These are phyloP conservation scores for Rhodosporidiobolus sp. DNA, from an alignment of 768 basidiomycete species.

Conservation along the genomic window DNA sequence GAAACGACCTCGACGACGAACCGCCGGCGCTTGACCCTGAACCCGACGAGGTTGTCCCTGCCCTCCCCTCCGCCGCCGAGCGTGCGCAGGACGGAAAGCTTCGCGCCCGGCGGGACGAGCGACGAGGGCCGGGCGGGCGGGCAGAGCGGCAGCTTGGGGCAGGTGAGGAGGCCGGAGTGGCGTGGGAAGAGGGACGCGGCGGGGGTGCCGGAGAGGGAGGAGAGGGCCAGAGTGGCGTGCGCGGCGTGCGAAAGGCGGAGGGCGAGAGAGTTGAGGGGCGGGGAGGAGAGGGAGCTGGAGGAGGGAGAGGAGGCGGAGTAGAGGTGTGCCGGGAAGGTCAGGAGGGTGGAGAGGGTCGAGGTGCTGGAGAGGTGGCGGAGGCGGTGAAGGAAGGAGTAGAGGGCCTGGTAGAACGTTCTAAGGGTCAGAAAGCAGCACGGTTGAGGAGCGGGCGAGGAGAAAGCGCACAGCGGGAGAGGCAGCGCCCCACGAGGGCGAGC, in stretches of 20 bases:
- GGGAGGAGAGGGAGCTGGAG: slow-evolving; percentile 21
- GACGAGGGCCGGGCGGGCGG: slow-evolving; percentile 57
- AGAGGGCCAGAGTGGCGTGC: slow-evolving; percentile 37
- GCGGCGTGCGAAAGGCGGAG: slow-evolving; percentile 34
- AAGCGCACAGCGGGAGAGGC: slow-evolving; percentile 39
- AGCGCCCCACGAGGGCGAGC: slow-evolving; percentile 47
- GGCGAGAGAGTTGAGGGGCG: slow-evolving; percentile 16
- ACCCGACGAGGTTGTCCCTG: slow-evolving; percentile 95
- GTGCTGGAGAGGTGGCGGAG: slow-evolving; percentile 54
- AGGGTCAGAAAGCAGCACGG: not conserved
- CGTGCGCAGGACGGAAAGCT: slow-evolving; percentile 77
- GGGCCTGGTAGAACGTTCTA: slow-evolving; percentile 46
- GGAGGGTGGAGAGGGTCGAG: slow-evolving; percentile 16
- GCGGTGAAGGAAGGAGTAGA: slow-evolving; percentile 68
- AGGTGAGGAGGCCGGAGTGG: slow-evolving; percentile 78
- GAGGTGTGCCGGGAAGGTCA: slow-evolving; percentile 37
- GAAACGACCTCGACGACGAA: slow-evolving; percentile 88
- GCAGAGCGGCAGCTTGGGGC: slow-evolving; percentile 64
- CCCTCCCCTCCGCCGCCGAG: slow-evolving; percentile 59
- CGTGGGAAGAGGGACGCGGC: slow-evolving; percentile 69
- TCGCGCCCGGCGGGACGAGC: slow-evolving; percentile 73
- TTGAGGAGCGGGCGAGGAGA: no score
- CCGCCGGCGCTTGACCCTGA: slow-evolving; percentile 83
- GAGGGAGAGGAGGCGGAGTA: slow-evolving; percentile 47
- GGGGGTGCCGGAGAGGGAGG: slow-evolving; percentile 57